Percentiles rank a stretch among this genome's conserved stretches.
Evolutionary conservation across 305 asterid species (phyloP).

Genomic region (Ruellia speciosa): DNA sequence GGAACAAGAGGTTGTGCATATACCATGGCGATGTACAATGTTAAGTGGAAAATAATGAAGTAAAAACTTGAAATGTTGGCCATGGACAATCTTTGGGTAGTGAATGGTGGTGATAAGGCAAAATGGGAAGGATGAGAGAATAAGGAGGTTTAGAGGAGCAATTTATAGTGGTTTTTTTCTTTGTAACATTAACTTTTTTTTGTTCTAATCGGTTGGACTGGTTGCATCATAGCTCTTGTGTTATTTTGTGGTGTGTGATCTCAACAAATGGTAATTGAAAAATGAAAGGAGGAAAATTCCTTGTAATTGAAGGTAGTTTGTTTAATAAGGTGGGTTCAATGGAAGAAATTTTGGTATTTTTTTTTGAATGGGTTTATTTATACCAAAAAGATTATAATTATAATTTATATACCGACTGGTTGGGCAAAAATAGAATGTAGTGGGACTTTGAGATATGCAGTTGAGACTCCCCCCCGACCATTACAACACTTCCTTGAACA

Average conservation of each 20-base stretch:
- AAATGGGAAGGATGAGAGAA: too few species aligned
- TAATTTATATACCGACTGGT: too few species aligned
- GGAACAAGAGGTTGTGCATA: conserved; percentile 66
- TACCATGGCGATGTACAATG: conserved; percentile 12
- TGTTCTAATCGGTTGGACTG: background rate
- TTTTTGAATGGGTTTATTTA: conserved; percentile 9
- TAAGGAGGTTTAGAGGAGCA: background rate
- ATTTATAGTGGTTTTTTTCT: conserved; percentile 19
- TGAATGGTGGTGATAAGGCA: too few species aligned
- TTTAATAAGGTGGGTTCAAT: background rate
- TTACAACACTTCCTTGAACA: too few species aligned
- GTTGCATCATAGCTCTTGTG: too few species aligned
- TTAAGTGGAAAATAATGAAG: conserved; percentile 11
- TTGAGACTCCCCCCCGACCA: too few species aligned
- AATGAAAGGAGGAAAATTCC: background rate
- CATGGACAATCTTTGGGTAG: background rate
- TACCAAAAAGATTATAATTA: too few species aligned
- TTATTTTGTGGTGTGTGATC: too few species aligned
- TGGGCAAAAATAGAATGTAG: too few species aligned
- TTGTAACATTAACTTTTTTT: background rate
- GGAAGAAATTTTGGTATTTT: conserved; percentile 35
- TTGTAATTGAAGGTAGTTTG: background rate
- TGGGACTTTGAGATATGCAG: too few species aligned
- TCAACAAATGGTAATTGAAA: background rate
- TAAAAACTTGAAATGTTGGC: conserved; percentile 15